These are phyloP conservation scores for Mentha longifolia DNA, from an alignment of 257 asterid genomes.

Conservation along the genomic window DNA sequence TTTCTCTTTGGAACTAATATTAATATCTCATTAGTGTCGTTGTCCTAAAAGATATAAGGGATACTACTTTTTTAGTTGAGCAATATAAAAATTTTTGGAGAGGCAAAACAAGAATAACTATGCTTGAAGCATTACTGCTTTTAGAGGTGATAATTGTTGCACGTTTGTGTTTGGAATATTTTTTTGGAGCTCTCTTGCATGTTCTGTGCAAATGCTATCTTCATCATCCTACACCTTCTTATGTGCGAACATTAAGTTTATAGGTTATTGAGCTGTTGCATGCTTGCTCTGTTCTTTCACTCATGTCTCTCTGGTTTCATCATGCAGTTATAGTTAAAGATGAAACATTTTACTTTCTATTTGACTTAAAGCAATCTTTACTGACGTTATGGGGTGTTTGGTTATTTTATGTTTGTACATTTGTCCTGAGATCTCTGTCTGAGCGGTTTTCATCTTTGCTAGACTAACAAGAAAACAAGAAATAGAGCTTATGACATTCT, in stretches of 20 bases:
- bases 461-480: slow-evolving; percentile 94
- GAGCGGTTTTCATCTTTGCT: slow-evolving; percentile 27
- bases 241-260: neutral
- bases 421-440: slow-evolving; percentile 26
- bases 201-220: neutral
- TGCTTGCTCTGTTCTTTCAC: neutral
- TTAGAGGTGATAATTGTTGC: neutral
- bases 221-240: too few relatives aligned
- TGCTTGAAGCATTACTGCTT: slow-evolving; percentile 7
- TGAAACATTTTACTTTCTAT: neutral
- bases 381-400: neutral
- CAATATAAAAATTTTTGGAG: neutral
- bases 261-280: neutral
- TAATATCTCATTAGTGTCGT: slow-evolving; percentile 2
- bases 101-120: neutral
- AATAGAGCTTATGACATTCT: slow-evolving; percentile 92
- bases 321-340: neutral
- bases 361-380: neutral
- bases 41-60: too few relatives aligned
- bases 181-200: neutral
- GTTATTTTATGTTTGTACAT: neutral
- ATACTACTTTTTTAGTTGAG: neutral
- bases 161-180: neutral
- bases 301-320: neutral
- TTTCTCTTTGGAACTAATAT: slow-evolving; percentile 9